Evolutionary conservation across 345 rosid genomes (phyloP), one percentile per base, ranked within the genome.

Genomic region (Excoecaria cochinchinensis): DNA sequence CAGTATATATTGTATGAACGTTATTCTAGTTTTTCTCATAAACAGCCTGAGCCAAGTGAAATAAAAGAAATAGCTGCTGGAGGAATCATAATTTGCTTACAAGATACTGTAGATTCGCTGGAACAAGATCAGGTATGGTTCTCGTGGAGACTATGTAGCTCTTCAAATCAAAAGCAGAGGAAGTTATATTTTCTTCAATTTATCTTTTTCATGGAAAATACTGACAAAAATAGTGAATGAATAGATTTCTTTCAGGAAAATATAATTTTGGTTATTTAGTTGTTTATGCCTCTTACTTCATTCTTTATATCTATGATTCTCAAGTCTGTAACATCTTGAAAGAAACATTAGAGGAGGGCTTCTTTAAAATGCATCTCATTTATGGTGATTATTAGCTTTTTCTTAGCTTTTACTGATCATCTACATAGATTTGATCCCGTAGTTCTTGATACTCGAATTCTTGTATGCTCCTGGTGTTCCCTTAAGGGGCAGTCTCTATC

Each of bases 11-110:
- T 0, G 3, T 39, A 44, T 39, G 76, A 71, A 65, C 67, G 73
- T 81, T 25, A 67, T 64, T 31, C 75, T 10, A 63, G 42, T 60
- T 74, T 79, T 47, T 72, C 76, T 72, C 3, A 25, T 50, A 51
- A 76, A 86, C 91, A 92, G 99, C 98, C 99, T 13, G 92, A 88
- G 72, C 76, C 87, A 79, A 85, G 86, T 12, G 93, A 93, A 84
- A 86, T 91, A 56, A 89, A 87, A 80, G 83, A 84, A 82, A 86
- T 95, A 77, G 97, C 97, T 68, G 90, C 95, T 22, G 87, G 88
- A 83, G 98, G 99, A 77, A 88, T 95, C 81, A 81, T 91, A 74
- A 90, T 93, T 64, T 95, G 98, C 77, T 89, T 95, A 76, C 97
- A 90, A 82, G 98, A 93, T 76, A 91, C 95, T 56, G 86, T 95